Conservation (phyloP, 768 basidiomycete species). For the Rhizopogon salebrosus region DNA sequence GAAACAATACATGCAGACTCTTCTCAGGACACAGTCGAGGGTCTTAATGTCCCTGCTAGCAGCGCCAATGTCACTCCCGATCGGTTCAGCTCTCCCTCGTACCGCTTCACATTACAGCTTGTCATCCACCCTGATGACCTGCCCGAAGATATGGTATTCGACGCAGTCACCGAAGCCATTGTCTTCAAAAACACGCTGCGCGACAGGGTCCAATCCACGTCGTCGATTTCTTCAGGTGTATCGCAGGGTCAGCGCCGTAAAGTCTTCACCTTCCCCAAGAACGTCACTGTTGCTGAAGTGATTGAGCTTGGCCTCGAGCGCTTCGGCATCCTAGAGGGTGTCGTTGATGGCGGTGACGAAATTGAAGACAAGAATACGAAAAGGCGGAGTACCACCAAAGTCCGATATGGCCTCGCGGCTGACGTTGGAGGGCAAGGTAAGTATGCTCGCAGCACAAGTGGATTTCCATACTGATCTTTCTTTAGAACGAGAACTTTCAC, state of each 20-base stretch:
- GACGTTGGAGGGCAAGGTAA: constrained; percentile 59
- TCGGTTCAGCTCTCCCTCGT: constrained; percentile 77
- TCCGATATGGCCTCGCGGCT: constrained; percentile 77
- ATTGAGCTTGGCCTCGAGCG: constrained; percentile 89
- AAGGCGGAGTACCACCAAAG: constrained; percentile 69
- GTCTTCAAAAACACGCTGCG: constrained; percentile 77
- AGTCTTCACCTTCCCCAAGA: constrained; percentile 89
- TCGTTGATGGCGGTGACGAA: constrained; percentile 97
- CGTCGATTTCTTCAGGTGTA: constrained; percentile 44
- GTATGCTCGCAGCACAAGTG: constrained; percentile 14
- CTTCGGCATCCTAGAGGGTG: constrained; percentile 94
- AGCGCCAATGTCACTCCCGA: constrained; percentile 53
- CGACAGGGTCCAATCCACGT: constrained; percentile 41
- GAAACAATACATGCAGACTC: constrained; percentile 35
- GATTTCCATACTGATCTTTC: constrained; percentile 4
- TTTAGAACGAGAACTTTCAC: constrained; percentile 71
- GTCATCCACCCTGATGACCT: constrained; percentile 87
- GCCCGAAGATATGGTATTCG: constrained; percentile 93
- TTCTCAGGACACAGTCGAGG: constrained; percentile 24
- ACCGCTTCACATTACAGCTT: constrained; percentile 81
- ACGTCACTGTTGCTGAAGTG: constrained; percentile 93
- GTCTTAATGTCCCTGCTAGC: constrained; percentile 16
- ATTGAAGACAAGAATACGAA: constrained; percentile 89
- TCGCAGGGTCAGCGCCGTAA: constrained; percentile 65
- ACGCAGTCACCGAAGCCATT: constrained; percentile 88